phyloP scores from a whole-genome alignment of 2,329 filamentous ascomycete species.

The Talaromyces amestolkiae region DNA sequence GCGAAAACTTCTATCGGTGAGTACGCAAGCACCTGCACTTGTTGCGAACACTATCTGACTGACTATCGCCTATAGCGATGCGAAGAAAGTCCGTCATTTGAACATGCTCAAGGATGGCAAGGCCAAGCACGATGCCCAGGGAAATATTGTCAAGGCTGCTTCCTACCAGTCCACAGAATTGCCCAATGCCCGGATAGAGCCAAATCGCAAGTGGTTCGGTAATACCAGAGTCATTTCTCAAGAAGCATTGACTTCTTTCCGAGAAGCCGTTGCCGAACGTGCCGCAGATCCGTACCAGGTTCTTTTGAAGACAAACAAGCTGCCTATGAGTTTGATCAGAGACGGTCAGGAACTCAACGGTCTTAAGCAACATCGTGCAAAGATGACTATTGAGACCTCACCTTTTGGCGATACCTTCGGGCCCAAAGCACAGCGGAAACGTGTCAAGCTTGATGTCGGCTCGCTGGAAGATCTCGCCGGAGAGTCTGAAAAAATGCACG shows the following conservation, averaged over 20 bases:
- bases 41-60: not conserved
- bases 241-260: slow-evolving; percentile 80
- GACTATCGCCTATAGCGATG: slow-evolving; percentile 47
- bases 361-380: slow-evolving; percentile 86
- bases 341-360: slow-evolving; percentile 71
- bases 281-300: slow-evolving; percentile 88
- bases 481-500: slow-evolving; percentile 75
- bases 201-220: slow-evolving; percentile 96
- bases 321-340: slow-evolving; percentile 90
- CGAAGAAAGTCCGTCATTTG: slow-evolving; percentile 83
- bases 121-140: slow-evolving; percentile 74
- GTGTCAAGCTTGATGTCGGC: slow-evolving; percentile 82
- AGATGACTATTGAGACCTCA: slow-evolving; percentile 84
- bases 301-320: slow-evolving; percentile 93
- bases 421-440: slow-evolving; percentile 86
- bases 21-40: slow-evolving; percentile 22
- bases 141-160: slow-evolving; percentile 81
- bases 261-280: slow-evolving; percentile 87
- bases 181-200: slow-evolving; percentile 84
- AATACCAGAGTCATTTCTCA: slow-evolving; percentile 90
- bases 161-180: slow-evolving; percentile 78
- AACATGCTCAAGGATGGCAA: slow-evolving; percentile 90
- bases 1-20: slow-evolving; percentile 96
- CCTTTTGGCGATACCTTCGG: slow-evolving; percentile 90
- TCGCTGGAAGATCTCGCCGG: slow-evolving; percentile 79